Evolutionary conservation across 139 green algal species (phyloP).

Genomic region (Chlamydomonas asymmetrica): DNA sequence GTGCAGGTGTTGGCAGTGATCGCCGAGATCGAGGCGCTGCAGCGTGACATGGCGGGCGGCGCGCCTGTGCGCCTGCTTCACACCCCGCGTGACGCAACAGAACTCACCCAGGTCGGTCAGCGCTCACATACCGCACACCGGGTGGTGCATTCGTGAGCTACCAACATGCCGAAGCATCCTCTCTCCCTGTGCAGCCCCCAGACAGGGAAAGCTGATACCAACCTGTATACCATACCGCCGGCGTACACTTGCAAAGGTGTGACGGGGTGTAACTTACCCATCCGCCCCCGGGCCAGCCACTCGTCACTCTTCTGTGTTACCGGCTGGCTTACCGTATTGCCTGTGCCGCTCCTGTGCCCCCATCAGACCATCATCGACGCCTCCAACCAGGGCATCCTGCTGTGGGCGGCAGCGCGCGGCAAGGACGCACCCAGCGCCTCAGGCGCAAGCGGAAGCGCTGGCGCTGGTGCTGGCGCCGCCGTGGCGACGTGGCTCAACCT

Average conservation of each 20-base stretch:
- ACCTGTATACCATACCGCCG: neutral
- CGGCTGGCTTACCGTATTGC: too few relatives aligned
- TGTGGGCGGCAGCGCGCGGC: neutral
- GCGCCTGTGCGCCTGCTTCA: slow-evolving; percentile 3
- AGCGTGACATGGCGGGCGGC: neutral
- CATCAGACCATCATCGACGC: neutral
- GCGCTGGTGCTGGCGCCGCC: neutral
- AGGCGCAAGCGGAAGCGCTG: too few relatives aligned
- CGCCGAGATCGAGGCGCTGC: slow-evolving; percentile 6
- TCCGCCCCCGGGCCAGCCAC: too few relatives aligned
- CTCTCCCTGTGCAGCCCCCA: neutral
- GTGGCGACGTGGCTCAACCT: slow-evolving; percentile 39
- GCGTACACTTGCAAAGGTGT: too few relatives aligned
- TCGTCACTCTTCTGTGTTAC: too few relatives aligned
- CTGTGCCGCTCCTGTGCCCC: too few relatives aligned
- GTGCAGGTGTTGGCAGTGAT: slow-evolving; percentile 1
- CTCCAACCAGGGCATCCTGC: neutral
- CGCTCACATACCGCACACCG: neutral
- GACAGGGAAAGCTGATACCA: neutral
- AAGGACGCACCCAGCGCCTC: too few relatives aligned
- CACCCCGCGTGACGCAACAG: neutral
- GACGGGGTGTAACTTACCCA: too few relatives aligned
- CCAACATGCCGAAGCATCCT: neutral
- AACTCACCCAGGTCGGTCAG: slow-evolving; percentile 1
- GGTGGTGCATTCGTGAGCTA: neutral